A percentile compares a stretch with the other conserved stretches of the same genome.
These are phyloP conservation scores for Apium graveolens DNA, from an alignment of 129 eudicot species.

Conservation along the genomic window DNA sequence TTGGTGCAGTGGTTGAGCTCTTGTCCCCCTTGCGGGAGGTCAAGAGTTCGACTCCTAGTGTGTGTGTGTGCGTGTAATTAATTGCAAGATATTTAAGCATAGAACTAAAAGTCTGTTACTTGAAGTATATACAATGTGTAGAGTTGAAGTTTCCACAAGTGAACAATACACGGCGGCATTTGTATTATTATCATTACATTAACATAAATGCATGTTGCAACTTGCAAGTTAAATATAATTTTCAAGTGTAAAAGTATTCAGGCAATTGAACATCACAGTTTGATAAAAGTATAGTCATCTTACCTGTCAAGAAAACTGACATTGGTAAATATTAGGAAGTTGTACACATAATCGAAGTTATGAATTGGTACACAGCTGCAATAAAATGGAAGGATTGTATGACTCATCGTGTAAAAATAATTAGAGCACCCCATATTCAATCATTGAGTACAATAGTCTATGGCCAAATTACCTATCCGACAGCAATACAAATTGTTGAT, in stretches of 20 bases:
- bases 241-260: background rate
- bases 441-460: constrained; percentile 4
- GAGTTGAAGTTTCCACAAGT: background rate
- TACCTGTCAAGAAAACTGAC: constrained; percentile 63
- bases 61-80: too few species aligned
- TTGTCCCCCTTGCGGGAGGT: too few species aligned
- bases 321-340: constrained; percentile 52
- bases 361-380: constrained; percentile 70
- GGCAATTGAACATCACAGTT: background rate
- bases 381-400: background rate
- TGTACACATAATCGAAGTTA: constrained; percentile 52
- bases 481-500: constrained; percentile 61
- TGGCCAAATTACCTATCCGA: constrained; percentile 44
- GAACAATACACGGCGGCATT: background rate
- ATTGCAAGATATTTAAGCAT: background rate
- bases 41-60: too few species aligned
- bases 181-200: background rate
- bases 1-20: too few species aligned
- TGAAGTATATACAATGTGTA: background rate
- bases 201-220: background rate
- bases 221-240: background rate
- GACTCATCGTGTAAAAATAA: background rate
- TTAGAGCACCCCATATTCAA: constrained; percentile 3
- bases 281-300: constrained; percentile 17
- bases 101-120: background rate